A percentile compares a stretch with the other conserved stretches of the same genome.
Evolutionary conservation across 345 rosid species (phyloP).

Genomic region (Pelargonium nanum): DNA sequence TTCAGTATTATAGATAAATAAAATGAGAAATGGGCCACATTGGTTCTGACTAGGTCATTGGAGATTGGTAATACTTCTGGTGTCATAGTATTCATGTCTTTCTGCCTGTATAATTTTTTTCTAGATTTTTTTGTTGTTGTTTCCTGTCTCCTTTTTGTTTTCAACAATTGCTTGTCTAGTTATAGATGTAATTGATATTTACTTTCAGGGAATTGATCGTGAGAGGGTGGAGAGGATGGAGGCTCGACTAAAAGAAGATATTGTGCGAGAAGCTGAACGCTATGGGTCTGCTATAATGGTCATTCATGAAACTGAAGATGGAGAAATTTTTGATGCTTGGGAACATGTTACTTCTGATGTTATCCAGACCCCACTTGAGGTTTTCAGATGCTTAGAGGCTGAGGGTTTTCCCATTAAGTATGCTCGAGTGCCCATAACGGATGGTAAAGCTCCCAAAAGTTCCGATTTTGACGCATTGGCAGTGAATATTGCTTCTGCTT

Average conservation of each 20-base stretch:
- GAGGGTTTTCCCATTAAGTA: slow-evolving; percentile 77
- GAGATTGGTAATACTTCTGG: background rate
- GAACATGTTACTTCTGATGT: slow-evolving; percentile 65
- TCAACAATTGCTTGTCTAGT: background rate
- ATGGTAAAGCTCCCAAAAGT: slow-evolving; percentile 97
- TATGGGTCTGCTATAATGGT: slow-evolving; percentile 94
- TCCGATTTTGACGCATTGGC: slow-evolving; percentile 82
- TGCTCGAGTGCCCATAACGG: slow-evolving; percentile 95
- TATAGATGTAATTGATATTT: slow-evolving; percentile 14
- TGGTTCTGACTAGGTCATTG: background rate
- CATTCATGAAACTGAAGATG: slow-evolving; percentile 80
- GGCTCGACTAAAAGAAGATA: slow-evolving; percentile 90
- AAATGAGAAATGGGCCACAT: background rate
- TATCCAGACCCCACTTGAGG: slow-evolving; percentile 89
- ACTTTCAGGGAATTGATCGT: slow-evolving; percentile 78
- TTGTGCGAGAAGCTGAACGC: slow-evolving; percentile 72
- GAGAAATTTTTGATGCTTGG: slow-evolving; percentile 85
- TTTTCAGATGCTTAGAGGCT: slow-evolving; percentile 71
- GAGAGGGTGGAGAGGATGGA: slow-evolving; percentile 96
- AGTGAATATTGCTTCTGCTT: slow-evolving; percentile 73
- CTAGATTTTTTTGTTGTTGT: background rate
- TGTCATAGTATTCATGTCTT: background rate
- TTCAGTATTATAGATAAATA: background rate
- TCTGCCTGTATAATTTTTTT: background rate
- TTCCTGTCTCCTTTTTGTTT: background rate